phyloP scores from a whole-genome alignment of 2,329 filamentous ascomycete genomes.

The Xylariaceae sp. region DNA sequence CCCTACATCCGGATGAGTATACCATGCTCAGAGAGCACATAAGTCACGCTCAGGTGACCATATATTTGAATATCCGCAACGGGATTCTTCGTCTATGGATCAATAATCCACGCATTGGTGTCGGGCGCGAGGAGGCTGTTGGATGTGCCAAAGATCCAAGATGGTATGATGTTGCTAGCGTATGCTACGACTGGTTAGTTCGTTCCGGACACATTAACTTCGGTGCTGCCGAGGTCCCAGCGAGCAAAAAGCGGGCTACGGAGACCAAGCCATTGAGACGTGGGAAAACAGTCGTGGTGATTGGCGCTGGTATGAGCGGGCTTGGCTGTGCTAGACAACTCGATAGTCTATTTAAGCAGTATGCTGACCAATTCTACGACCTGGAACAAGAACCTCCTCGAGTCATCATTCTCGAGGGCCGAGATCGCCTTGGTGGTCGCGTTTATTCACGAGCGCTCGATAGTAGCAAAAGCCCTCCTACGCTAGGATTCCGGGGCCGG shows the following conservation, averaged over 20 bases:
- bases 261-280: slow-evolving; percentile 54
- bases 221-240: slow-evolving; percentile 80
- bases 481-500: slow-evolving; percentile 60
- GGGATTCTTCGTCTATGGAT: slow-evolving; percentile 91
- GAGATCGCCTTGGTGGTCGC: slow-evolving; percentile 85
- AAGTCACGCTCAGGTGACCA: slow-evolving; percentile 87
- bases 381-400: slow-evolving; percentile 72
- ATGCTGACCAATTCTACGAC: slow-evolving; percentile 70
- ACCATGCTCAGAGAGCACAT: slow-evolving; percentile 79
- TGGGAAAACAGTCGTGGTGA: slow-evolving; percentile 79
- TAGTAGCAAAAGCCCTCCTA: slow-evolving; percentile 62
- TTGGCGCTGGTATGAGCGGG: slow-evolving; percentile 94
- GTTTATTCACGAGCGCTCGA: slow-evolving; percentile 82
- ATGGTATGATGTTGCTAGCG: slow-evolving; percentile 87
- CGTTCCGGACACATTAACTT: slow-evolving; percentile 96
- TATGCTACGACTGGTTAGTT: slow-evolving; percentile 92
- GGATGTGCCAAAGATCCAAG: slow-evolving; percentile 87
- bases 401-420: slow-evolving; percentile 84
- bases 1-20: slow-evolving; percentile 85
- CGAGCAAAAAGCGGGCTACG: slow-evolving; percentile 49
- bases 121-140: slow-evolving; percentile 84
- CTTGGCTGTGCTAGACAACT: slow-evolving; percentile 91
- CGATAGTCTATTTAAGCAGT: slow-evolving; percentile 83
- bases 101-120: slow-evolving; percentile 80
- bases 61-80: slow-evolving; percentile 95